Evolutionary conservation across 2,329 filamentous ascomycete species (phyloP).

Genomic region (Neonectria ditissima): DNA sequence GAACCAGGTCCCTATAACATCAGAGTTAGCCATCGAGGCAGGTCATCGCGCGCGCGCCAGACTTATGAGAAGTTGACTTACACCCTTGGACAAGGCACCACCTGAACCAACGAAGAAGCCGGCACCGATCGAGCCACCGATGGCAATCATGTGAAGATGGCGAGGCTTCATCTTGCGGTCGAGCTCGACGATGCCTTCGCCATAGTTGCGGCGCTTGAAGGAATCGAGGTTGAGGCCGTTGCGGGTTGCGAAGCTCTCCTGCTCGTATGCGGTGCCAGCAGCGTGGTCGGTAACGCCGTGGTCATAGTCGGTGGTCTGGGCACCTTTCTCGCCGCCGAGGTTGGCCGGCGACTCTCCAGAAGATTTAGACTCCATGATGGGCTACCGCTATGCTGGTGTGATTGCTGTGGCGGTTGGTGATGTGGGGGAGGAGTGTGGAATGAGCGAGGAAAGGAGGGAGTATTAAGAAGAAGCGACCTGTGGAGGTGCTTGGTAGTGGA

Average conservation of each 20-base stretch:
- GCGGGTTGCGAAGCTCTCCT: constrained; percentile 39
- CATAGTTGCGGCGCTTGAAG: constrained; percentile 39
- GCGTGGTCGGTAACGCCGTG: constrained; percentile 26
- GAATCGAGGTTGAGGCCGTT: constrained; percentile 44
- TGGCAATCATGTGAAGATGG: constrained; percentile 73
- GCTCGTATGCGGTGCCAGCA: constrained; percentile 34
- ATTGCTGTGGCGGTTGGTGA: constrained; percentile 9
- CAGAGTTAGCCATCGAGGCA: constrained; percentile 15
- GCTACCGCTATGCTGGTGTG: constrained; percentile 20
- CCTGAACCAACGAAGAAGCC: constrained; percentile 73
- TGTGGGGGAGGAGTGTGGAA: not conserved
- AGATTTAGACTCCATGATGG: constrained; percentile 37
- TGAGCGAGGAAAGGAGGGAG: not conserved
- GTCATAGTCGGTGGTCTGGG: constrained; percentile 35
- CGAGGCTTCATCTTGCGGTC: constrained; percentile 65
- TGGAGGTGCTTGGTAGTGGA: constrained; percentile 2
- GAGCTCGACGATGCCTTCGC: constrained; percentile 47
- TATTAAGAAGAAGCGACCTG: constrained; percentile 6
- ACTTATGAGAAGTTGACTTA: constrained; percentile 22
- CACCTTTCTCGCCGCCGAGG: constrained; percentile 39
- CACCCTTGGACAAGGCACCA: constrained; percentile 63
- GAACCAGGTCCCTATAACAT: constrained; percentile 53
- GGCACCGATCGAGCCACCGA: constrained; percentile 71
- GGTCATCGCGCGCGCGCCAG: not conserved
- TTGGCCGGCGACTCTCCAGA: constrained; percentile 38